phyloP scores from a whole-genome alignment of 2,329 filamentous ascomycete species.

The Ophiostoma sp. region DNA sequence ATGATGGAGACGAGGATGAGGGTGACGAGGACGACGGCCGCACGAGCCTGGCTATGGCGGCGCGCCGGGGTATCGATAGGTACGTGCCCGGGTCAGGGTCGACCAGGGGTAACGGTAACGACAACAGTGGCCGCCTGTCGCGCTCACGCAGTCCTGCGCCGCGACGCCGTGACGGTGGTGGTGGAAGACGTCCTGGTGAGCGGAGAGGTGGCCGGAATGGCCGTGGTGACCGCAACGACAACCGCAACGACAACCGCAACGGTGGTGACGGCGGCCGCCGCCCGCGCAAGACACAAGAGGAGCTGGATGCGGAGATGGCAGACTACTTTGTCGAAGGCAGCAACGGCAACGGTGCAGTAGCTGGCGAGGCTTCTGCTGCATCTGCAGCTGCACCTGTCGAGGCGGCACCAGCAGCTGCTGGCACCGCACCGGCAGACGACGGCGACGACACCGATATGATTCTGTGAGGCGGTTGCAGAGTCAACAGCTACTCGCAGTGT shows the following conservation, averaged over 20 bases:
- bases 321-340: slow-evolving; percentile 72
- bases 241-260: slow-evolving; percentile 36
- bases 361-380: slow-evolving; percentile 28
- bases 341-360: slow-evolving; percentile 32
- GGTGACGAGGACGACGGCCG: slow-evolving; percentile 41
- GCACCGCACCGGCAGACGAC: slow-evolving; percentile 35
- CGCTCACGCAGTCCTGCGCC: slow-evolving; percentile 63
- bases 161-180: slow-evolving; percentile 27
- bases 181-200: slow-evolving; percentile 50
- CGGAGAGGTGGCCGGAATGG: slow-evolving; percentile 45
- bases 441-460: slow-evolving; percentile 38
- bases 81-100: slow-evolving; percentile 62
- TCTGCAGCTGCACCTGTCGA: slow-evolving; percentile 34
- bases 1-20: slow-evolving; percentile 32
- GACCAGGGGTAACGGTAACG: slow-evolving; percentile 44
- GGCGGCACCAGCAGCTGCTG: slow-evolving; percentile 35
- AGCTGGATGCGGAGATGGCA: slow-evolving; percentile 95
- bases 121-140: slow-evolving; percentile 37
- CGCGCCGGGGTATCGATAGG: slow-evolving; percentile 71
- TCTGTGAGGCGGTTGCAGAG: slow-evolving; percentile 26
- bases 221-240: slow-evolving; percentile 41
- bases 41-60: slow-evolving; percentile 40
- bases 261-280: slow-evolving; percentile 51
- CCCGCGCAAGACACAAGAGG: slow-evolving; percentile 82
- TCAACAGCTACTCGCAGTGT: background rate